Base-by-base conservation (phyloP, 2,329 filamentous ascomycete species). In the Hymenoscyphus fructigenus region DNA sequence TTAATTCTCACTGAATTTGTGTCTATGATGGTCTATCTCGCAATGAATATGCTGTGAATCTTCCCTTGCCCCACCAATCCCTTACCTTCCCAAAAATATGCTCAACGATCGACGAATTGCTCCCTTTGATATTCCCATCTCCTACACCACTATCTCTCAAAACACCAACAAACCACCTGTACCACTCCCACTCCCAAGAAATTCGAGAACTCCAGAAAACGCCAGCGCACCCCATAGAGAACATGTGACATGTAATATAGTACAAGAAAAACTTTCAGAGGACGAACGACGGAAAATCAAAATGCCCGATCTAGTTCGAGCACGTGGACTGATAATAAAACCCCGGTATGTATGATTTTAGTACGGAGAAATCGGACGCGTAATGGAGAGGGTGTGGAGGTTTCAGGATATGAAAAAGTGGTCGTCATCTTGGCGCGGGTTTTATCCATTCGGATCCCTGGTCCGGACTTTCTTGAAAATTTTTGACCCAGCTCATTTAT, bases 361-460 rank as follows among this genome's bases (percentile, higher is more conserved):
- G 34, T 12, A 36, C 10, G 2, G n/a, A n/a, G n/a, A n/a, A n/a
- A n/a, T n/a, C n/a, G n/a, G 38, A 53, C 38, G 41, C 23, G 44
- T 53, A 17, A 44, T 53, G 28, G 26, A 23, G 41, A 26, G 17
- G 44, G 34, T 15, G 23, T 55, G 32, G 32, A 41, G 28, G 38
- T 32, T 14, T 56, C 28, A 56, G 29, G 47, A 53, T 56, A 17
- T 53, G 17, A 7, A 28, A 32, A 53, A 32, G 28, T 59, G 36
- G 20, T 29, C 59, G 60, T 61, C 60, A 56, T 56, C 60, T 61
- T 38, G 28, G 59, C 47, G 47, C 15, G 7, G 20, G 29, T 26
- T 60, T 47, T 23, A 28, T 20, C n/a, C n/a, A n/a, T 20, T n/a
- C n/a, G 44, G n/a, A 20, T 20, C 44, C 44, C n/a, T 20, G n/a